Evolutionary conservation across 192 early-diverging fungal genomes (phyloP).

Genomic region (Umbelopsis sp.): DNA sequence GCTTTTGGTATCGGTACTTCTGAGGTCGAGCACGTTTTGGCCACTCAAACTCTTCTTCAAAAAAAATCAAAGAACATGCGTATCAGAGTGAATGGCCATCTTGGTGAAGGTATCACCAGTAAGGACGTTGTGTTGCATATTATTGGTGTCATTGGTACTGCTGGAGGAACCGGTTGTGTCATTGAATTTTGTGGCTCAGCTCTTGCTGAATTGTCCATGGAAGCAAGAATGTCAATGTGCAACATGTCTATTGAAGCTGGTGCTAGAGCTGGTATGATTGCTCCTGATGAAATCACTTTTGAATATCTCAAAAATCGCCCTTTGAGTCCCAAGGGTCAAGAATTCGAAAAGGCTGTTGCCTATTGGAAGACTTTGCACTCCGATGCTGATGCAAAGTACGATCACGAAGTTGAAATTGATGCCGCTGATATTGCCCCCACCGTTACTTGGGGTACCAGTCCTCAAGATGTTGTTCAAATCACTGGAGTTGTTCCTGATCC

Average conservation of each 20-base stretch:
- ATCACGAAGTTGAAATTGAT: slow-evolving; percentile 61
- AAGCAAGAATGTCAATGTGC: slow-evolving; percentile 75
- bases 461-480: slow-evolving; percentile 67
- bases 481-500: slow-evolving; percentile 67
- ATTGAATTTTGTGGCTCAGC: slow-evolving; percentile 69
- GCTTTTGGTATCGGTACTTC: slow-evolving; percentile 80
- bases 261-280: slow-evolving; percentile 74
- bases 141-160: slow-evolving; percentile 74
- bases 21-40: slow-evolving; percentile 75
- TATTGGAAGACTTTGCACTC: slow-evolving; percentile 65
- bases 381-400: slow-evolving; percentile 65
- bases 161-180: slow-evolving; percentile 69
- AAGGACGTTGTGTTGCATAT: slow-evolving; percentile 73
- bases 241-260: slow-evolving; percentile 80
- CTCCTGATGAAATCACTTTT: slow-evolving; percentile 70
- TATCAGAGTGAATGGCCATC: slow-evolving; percentile 53
- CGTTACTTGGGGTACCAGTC: slow-evolving; percentile 72
- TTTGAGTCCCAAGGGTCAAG: slow-evolving; percentile 59
- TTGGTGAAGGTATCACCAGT: slow-evolving; percentile 57
- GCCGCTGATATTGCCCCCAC: slow-evolving; percentile 64
- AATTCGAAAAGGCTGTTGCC: slow-evolving; percentile 62
- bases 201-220: slow-evolving; percentile 61
- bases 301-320: slow-evolving; percentile 67
- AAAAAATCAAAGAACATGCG: slow-evolving; percentile 75
- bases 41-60: slow-evolving; percentile 70